A percentile compares a stretch with the other conserved stretches of the same genome.
Conservation (phyloP, 805 yeast genomes). For the Candida broadrunensis region DNA sequence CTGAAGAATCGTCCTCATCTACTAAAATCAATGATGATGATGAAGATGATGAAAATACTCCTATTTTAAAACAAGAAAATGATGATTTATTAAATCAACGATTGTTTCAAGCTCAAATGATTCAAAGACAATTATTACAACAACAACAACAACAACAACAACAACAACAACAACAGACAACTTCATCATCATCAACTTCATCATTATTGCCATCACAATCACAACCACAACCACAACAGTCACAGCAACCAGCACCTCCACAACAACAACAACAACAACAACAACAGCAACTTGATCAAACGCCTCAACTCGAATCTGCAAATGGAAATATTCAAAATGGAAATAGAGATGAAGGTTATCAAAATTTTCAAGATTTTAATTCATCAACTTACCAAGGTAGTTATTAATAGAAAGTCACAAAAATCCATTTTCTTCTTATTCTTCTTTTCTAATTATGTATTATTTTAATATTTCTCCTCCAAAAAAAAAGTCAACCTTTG, state of each 20-base stretch:
- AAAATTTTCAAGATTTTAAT: neutral
- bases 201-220: too few relatives aligned
- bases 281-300: neutral
- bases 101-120: slow-evolving; percentile 12
- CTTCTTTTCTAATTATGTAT: too few relatives aligned
- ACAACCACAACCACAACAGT: slow-evolving; percentile 12
- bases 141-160: slow-evolving; percentile 9
- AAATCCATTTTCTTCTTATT: too few relatives aligned
- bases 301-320: neutral
- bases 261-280: slow-evolving; percentile 1
- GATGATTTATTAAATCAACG: slow-evolving; percentile 9
- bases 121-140: slow-evolving; percentile 12
- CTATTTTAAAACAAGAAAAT: slow-evolving; percentile 6
- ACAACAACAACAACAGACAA: neutral
- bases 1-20: neutral
- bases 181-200: slow-evolving; percentile 7
- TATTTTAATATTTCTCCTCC: too few relatives aligned
- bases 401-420: neutral
- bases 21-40: neutral
- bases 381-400: neutral
- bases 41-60: neutral
- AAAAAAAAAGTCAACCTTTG: too few relatives aligned
- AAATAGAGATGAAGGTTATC: neutral
- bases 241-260: slow-evolving; percentile 8
- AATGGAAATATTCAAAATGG: neutral